phyloP scores from a whole-genome alignment of 108 stramenopile genomes.

The Bacterosira constricta region DNA sequence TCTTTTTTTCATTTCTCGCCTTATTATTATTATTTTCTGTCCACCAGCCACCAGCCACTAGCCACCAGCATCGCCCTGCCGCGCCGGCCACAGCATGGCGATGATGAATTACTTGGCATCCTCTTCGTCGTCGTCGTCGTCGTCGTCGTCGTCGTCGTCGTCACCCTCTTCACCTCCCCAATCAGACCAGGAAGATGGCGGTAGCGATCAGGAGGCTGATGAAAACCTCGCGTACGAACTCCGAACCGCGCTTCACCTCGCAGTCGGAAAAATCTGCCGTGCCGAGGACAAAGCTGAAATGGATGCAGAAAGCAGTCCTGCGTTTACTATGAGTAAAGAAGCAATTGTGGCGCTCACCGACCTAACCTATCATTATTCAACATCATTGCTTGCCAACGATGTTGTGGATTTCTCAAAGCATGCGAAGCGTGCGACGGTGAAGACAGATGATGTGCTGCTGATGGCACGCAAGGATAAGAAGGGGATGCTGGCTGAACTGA shows the following conservation, averaged over 20 bases:
- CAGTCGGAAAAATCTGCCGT: conserved; percentile 31
- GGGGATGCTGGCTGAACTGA: conserved; percentile 21
- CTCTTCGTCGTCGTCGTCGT: too few species aligned
- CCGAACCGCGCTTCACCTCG: conserved; percentile 26
- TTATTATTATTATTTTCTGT: too few species aligned
- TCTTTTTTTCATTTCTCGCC: too few species aligned
- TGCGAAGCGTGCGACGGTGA: conserved; percentile 46
- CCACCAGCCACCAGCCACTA: too few species aligned
- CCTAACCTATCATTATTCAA: conserved; percentile 63
- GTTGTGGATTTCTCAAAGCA: conserved; percentile 58
- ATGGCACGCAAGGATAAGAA: conserved; percentile 36
- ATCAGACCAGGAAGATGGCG: too few species aligned
- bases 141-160: too few species aligned
- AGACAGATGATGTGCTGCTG: conserved; percentile 51
- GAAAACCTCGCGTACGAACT: conserved; percentile 10
- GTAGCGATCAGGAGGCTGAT: not conserved
- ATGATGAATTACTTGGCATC: too few species aligned
- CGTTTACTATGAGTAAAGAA: conserved; percentile 31
- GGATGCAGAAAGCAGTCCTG: not conserved
- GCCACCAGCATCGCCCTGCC: too few species aligned
- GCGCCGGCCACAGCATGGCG: too few species aligned
- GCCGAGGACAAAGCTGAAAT: conserved; percentile 4
- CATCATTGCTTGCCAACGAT: conserved; percentile 56
- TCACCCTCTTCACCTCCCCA: too few species aligned
- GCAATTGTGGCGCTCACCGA: conserved; percentile 67